Evolutionary conservation across 441 rosid species (phyloP), one percentile per base, ranked within the genome.

Genomic region (Jatropha podagrica): DNA sequence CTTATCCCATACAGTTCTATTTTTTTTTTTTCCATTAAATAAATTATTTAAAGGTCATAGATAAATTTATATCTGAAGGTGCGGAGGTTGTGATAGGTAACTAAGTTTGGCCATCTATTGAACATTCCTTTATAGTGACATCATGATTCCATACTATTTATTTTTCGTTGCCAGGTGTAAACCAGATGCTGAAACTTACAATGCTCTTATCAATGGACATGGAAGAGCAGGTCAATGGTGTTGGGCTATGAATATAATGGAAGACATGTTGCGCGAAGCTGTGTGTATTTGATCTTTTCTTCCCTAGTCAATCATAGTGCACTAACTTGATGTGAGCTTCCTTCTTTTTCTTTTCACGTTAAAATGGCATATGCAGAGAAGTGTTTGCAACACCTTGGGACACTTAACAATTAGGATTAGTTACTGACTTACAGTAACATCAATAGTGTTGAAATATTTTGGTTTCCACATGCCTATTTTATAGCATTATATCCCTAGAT

Each of bases 201-300:
- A 91, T 81, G 97, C 98, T 76, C 94, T 94, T 60, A 92, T 92
- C 75, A 86, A 88, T 79, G 95, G 94, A 32, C 98, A 94, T 84
- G 98, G 97, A 73, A 89, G 94, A 74, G 82, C 87, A 10, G 94
- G 95, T 79, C 97, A 94, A 68, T 91, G 95, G 95, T 95, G 97
- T 46, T 94, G 98, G 98, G 94, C 97, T 23, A 84, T 88, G 90
- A 94, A 94, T 83, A 90, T 94, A 73, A 82, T 90, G 94, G 91
- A 91, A 37, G 95, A 92, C 78, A 92, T 94, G 97, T 86, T 92
- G 69, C 88, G 86, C 15, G 85, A 84, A 79, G 93, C 97, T 90
- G 98, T 94, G 86, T 81, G 97, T 91, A 87, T 75, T 83, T 86
- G 72, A 83, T 68, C 84, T 83, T 79, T 75, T 62, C 80, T 87